phyloP scores from a whole-genome alignment of 2,329 filamentous ascomycete genomes.

The Colletotrichum eleusines region DNA sequence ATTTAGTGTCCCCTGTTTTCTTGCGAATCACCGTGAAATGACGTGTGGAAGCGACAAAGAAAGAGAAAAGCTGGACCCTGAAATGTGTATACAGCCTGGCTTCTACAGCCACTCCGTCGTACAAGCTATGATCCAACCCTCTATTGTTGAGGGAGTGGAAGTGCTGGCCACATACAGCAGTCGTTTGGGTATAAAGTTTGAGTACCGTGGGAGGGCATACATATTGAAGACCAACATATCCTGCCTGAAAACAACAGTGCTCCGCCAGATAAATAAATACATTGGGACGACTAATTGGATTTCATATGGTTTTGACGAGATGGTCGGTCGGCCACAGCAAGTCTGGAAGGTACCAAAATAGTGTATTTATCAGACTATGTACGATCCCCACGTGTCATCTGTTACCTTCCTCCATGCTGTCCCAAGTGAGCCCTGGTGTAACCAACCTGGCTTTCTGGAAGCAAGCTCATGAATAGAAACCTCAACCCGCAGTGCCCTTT shows the following conservation, averaged over 20 bases:
- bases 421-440: not conserved
- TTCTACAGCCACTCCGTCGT: not conserved
- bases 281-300: too few species aligned
- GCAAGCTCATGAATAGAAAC: not conserved
- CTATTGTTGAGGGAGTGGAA: too few species aligned
- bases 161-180: not conserved
- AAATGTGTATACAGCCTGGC: not conserved
- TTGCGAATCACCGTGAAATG: not conserved
- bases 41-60: not conserved
- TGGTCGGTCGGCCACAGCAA: not conserved
- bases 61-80: not conserved
- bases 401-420: not conserved
- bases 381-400: not conserved
- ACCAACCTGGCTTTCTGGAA: not conserved
- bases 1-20: too few species aligned
- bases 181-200: not conserved
- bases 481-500: not conserved
- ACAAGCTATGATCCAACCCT: not conserved
- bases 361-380: conserved; percentile 1
- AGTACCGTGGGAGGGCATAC: too few species aligned
- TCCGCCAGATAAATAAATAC: not conserved
- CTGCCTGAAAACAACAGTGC: not conserved
- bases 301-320: not conserved
- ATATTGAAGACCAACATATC: not conserved
- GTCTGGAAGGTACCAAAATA: not conserved